Conservation (phyloP, 2,329 filamentous ascomycete species). For the Myriosclerotinia scirpicola region DNA sequence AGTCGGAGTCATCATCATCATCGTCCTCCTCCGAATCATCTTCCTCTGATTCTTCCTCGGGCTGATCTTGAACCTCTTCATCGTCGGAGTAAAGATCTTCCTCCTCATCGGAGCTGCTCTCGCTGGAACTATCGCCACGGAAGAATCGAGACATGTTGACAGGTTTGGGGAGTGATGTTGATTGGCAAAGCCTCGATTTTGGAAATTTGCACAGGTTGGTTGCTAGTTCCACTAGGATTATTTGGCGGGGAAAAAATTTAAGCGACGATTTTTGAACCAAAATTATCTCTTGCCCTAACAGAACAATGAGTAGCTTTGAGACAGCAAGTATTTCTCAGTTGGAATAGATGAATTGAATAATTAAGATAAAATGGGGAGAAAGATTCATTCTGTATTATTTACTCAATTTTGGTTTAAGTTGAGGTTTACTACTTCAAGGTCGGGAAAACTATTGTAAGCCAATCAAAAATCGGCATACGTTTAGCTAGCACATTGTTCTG, state of each 20-base stretch:
- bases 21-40: conserved; percentile 53
- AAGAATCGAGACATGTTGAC: conserved; percentile 93
- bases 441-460: conserved; percentile 4
- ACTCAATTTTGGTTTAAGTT: conserved; percentile 3
- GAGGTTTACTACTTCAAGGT: neutral
- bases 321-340: neutral
- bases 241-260: conserved; percentile 25
- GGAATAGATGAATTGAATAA: neutral
- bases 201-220: neutral
- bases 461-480: conserved; percentile 4
- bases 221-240: conserved; percentile 14
- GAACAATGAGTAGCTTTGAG: neutral
- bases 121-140: conserved; percentile 92
- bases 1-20: conserved; percentile 47
- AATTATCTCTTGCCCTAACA: conserved; percentile 17
- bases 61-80: conserved; percentile 58
- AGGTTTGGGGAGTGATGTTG: neutral
- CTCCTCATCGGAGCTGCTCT: conserved; percentile 90
- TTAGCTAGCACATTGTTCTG: conserved; percentile 14
- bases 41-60: conserved; percentile 48
- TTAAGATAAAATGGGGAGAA: neutral
- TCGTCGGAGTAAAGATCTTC: conserved; percentile 87
- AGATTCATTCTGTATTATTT: neutral
- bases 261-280: conserved; percentile 22
- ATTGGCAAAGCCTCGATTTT: conserved; percentile 10